Evolutionary conservation across 202 grass and related monocot species (phyloP), one percentile per base, ranked within the genome.

Genomic region (Hordeum pubiflorum): DNA sequence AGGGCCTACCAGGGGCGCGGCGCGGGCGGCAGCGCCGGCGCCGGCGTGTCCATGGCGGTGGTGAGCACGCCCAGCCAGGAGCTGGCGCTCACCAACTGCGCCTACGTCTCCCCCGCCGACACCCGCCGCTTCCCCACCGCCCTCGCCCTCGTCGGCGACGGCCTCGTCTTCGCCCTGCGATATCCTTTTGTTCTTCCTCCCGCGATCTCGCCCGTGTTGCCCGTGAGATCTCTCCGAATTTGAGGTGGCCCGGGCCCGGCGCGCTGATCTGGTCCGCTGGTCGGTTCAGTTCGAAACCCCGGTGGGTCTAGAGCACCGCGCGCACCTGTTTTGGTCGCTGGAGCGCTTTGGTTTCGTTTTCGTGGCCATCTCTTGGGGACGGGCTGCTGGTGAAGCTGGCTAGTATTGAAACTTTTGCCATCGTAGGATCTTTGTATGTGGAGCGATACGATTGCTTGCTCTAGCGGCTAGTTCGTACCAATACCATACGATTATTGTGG

Each of bases 11-110:
- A 80, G 32, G 91, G 89, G 0, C 73, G 63, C 34, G 85, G 81
- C 14, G 48, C 48, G 15, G 61, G 62, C 2, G 86, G 33, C 13
- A 79, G 79, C 7, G 57, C 33, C 1, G 63, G 65, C 18, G 86
- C 63, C 4, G 81, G 37, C 23, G 22, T 59, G 4, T 72, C 85
- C 63, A 86, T 98, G 95, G 36, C 83, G 79, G 95, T 98, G 79
- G 91, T 89, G 38, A 98, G 87, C 90, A 95, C 92, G 82, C 96
- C 96, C 74, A 91, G 63, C 76, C 92, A 93, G 72, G 96, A 98
- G 48, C 90, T 98, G 48, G 92, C 92, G 13, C 91, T 98, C 73
- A 93, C 96, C 61, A 98, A 98, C 84, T 82, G 86, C 62, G 96
- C 92, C 15, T 95, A 98, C 57, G 89, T 91, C 63, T 86, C 90